These are phyloP conservation scores for Isatis tinctoria DNA, from an alignment of 345 rosid genomes.

Conservation along the genomic window DNA sequence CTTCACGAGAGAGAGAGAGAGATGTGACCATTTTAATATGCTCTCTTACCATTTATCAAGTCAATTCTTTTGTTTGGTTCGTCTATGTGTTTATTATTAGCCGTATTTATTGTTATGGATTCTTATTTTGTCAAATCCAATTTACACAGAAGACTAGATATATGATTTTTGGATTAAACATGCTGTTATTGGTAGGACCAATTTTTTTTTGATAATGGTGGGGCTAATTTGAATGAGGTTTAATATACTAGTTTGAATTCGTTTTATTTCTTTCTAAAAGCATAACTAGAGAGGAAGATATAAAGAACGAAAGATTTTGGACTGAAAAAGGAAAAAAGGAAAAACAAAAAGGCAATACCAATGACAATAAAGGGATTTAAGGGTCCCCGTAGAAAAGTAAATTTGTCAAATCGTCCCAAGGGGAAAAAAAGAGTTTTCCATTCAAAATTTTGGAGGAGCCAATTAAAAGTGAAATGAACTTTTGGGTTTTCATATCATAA, in stretches of 20 bases:
- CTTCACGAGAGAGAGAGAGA: constrained; percentile 9
- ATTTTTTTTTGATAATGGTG: background rate
- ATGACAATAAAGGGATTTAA: constrained; percentile 21
- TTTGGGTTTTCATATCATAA: background rate
- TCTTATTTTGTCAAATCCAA: background rate
- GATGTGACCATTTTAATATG: constrained; percentile 6
- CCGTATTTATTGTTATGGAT: background rate
- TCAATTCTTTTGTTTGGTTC: background rate
- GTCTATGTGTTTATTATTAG: background rate
- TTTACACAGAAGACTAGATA: background rate
- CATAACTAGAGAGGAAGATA: constrained; percentile 2
- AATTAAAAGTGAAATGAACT: background rate
- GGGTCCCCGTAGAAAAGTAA: constrained; percentile 20
- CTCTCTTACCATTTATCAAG: background rate
- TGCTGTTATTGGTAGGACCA: background rate
- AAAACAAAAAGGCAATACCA: constrained; percentile 23
- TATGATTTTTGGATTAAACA: background rate
- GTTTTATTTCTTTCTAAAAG: background rate
- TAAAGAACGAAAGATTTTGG: constrained; percentile 7
- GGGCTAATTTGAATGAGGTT: constrained; percentile 2
- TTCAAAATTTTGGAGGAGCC: constrained; percentile 19
- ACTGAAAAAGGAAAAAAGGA: constrained; percentile 1
- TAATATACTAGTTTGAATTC: constrained; percentile 9
- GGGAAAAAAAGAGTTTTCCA: background rate
- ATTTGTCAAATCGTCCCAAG: constrained; percentile 22